Evolutionary conservation across 208 protist species (phyloP).

Genomic region (Angomonas ambiguus): DNA sequence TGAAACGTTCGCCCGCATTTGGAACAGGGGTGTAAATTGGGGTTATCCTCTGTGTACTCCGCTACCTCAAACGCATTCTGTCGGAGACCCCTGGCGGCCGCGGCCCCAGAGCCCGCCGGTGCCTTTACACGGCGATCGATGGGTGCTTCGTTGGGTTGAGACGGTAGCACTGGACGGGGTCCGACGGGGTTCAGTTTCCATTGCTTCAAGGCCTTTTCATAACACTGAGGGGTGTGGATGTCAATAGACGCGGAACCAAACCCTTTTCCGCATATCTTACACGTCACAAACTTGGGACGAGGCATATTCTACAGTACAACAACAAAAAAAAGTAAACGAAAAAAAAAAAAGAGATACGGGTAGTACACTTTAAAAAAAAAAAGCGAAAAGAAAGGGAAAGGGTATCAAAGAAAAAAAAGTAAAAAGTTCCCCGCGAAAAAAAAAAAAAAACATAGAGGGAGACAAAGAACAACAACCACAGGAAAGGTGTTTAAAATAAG

Average conservation of each 20-base stretch:
- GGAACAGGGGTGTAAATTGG: conserved; percentile 80
- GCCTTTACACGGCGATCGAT: conserved; percentile 4
- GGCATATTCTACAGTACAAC: conserved; percentile 28
- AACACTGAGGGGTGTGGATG: conserved; percentile 88
- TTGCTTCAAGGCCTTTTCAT: conserved; percentile 81
- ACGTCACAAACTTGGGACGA: conserved; percentile 73
- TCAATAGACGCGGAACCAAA: conserved; percentile 80
- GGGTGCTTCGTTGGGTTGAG: conserved; percentile 8
- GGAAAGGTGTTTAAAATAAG: not conserved
- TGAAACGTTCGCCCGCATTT: conserved; percentile 85
- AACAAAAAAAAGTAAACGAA: conserved; percentile 7
- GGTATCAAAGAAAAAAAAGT: not conserved
- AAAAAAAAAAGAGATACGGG: conserved; percentile 13
- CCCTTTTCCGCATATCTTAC: conserved; percentile 68
- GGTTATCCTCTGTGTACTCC: conserved; percentile 24
- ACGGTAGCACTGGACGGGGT: conserved; percentile 76
- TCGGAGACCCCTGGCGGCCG: conserved; percentile 40
- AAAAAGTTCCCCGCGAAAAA: conserved; percentile 1
- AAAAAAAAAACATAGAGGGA: conserved; percentile 7
- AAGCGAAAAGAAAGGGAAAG: not conserved
- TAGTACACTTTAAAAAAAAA: not conserved
- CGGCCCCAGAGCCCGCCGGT: conserved; percentile 42
- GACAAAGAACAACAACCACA: conserved; percentile 3
- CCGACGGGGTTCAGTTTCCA: conserved; percentile 73
- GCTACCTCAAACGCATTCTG: conserved; percentile 13